phyloP scores from a whole-genome alignment of 371 early-diverging fungal genomes.

The Syncephalastrum sp. region DNA sequence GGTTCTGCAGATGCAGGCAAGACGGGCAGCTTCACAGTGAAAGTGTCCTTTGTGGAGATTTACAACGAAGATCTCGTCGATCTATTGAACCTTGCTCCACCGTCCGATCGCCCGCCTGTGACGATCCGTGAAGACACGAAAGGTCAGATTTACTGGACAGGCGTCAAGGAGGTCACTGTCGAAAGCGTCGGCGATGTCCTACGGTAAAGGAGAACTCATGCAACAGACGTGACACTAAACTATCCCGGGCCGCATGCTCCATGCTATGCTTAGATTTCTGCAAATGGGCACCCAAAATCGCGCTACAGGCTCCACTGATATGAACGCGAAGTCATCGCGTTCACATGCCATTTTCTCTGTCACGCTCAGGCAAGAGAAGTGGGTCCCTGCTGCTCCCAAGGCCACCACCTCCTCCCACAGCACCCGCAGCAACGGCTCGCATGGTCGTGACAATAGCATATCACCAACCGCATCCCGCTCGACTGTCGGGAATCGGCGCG shows the following conservation, averaged over 20 bases:
- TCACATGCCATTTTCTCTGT: constrained; percentile 98
- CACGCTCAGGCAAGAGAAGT: constrained; percentile 75
- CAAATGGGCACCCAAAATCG: constrained; percentile 81
- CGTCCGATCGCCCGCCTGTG: constrained; percentile 59
- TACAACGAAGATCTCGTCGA: constrained; percentile 98
- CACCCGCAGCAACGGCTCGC: neutral
- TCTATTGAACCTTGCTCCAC: constrained; percentile 65
- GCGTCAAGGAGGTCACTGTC: constrained; percentile 85
- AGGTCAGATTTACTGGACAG: constrained; percentile 89
- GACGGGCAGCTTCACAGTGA: constrained; percentile 46
- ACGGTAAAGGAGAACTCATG: constrained; percentile 41
- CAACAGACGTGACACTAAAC: neutral
- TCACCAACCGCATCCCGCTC: constrained; percentile 20
- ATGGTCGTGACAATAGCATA: constrained; percentile 7
- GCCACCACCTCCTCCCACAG: constrained; percentile 5
- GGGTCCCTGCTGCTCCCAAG: constrained; percentile 25
- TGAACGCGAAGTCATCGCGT: constrained; percentile 95
- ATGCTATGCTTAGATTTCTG: constrained; percentile 47
- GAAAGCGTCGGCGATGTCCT: constrained; percentile 76
- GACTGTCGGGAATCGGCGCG: constrained; percentile 25
- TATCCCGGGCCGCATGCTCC: neutral
- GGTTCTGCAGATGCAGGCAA: constrained; percentile 13
- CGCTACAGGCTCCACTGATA: constrained; percentile 93
- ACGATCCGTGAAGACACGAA: constrained; percentile 90
- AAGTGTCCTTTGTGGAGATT: constrained; percentile 86